Base-by-base conservation (phyloP, 176 grass and related monocot genomes). In the Urochloa ruziziensis region DNA sequence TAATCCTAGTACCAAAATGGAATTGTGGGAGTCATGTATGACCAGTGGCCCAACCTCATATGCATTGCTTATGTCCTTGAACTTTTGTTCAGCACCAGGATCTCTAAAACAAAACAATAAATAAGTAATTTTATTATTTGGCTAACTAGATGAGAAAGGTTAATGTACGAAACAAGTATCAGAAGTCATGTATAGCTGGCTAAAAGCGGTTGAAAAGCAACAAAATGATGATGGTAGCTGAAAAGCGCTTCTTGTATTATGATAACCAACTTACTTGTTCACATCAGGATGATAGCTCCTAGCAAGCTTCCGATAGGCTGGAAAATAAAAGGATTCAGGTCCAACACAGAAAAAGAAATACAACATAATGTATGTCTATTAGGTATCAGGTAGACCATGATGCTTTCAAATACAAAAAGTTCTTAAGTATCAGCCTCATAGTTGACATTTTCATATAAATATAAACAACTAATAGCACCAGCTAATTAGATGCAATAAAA, bases 31-130 rank as follows among this genome's bases (percentile, higher is more conserved):
- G 40, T 61, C 33, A 40, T 67, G n/a, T 49, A 79, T 74, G 24
- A 58, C 42, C 24, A n/a, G n/a, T n/a, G n/a, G n/a, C n/a, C n/a
- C n/a, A 81, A 99, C 96, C 93, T 99, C 96, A 83, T 99, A 99
- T 18, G 96, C 96, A 85, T 96, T 99, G 63, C 96, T 99, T 37
- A 99, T 99, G 0, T 99, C 93, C 87, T 99, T 99, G 74, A 99
- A 99, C 79, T 94, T 99, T 39, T 96, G 89, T 77, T 98, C 96
- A 48, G 96, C 93, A 48, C 91, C 89, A 87, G 96, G 76, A 83
- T 99, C 96, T 67, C 96, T 99, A 86, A 83, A 88, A 88, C 28
- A 81, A 81, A 85, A 81, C n/a, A n/a, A n/a, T n/a, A n/a, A n/a
- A n/a, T n/a, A n/a, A n/a, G n/a, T n/a, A n/a, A n/a, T n/a, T n/a